phyloP scores from a whole-genome alignment of 768 basidiomycete genomes.

The Floccularia luteovirens region DNA sequence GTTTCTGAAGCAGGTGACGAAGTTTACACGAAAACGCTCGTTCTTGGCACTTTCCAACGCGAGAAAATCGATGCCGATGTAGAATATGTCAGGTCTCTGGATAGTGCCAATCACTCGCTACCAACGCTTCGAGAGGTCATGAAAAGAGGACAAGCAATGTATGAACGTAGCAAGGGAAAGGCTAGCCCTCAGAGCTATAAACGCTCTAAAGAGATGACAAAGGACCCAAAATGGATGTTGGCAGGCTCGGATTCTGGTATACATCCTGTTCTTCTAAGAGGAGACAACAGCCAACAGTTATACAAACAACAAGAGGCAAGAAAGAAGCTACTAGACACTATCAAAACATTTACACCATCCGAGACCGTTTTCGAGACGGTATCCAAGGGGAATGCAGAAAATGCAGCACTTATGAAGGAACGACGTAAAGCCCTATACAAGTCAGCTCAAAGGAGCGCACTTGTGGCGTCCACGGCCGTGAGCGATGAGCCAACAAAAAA shows the following conservation, averaged over 20 bases:
- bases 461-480: conserved; percentile 20
- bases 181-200: conserved; percentile 81
- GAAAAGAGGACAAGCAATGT: conserved; percentile 86
- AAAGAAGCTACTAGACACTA: conserved; percentile 59
- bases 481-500: conserved; percentile 27
- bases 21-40: conserved; percentile 61
- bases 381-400: conserved; percentile 55
- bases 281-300: conserved; percentile 23
- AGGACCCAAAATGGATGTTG: conserved; percentile 63
- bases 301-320: conserved; percentile 46
- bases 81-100: conserved; percentile 67
- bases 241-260: conserved; percentile 55
- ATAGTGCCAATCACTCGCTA: conserved; percentile 57
- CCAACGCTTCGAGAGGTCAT: conserved; percentile 71
- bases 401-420: conserved; percentile 80
- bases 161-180: conserved; percentile 89
- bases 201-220: conserved; percentile 82
- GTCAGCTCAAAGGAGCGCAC: conserved; percentile 42
- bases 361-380: conserved; percentile 94
- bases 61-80: conserved; percentile 77
- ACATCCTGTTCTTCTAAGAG: conserved; percentile 63
- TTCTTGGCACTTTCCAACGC: conserved; percentile 80
- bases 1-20: conserved; percentile 44
- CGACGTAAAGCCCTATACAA: conserved; percentile 71
- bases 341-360: conserved; percentile 74